Evolutionary conservation across 2,329 filamentous ascomycete genomes (phyloP), one percentile per base, ranked within the genome.

Genomic region (Xylariaceae sp.): DNA sequence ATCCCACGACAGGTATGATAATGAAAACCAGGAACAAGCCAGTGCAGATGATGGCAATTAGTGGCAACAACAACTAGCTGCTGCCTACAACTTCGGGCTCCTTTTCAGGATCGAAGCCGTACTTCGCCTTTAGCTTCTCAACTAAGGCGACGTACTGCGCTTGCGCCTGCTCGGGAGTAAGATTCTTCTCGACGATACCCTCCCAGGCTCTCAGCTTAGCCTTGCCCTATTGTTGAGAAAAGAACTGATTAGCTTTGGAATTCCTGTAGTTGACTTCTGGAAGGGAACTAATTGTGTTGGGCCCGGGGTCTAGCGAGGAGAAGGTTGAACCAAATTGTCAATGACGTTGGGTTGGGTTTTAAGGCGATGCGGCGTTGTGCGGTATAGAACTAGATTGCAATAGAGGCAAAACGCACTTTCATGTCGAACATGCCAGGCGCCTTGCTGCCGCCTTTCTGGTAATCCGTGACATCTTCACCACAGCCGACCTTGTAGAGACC

Each of bases 141-240:
- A 94, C 83, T 57, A 86, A 75, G 63, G 78, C 76, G 65, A 95
- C 80, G 74, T 96, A 96, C 68, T 80, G 76, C 70, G 83, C 78
- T 80, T 95, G 87, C 18, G 91, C 91, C 61, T 84, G 72, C 60
- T 86, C 79, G 57, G 80, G 67, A 57, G 79, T 81, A 62, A 84
- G 69, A 47, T 79, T 81, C 56, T 84, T 79, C 57, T 91, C 81
- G 66, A 83, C 80, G 58, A 84, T 66, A 68, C 84, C 80, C 73
- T 89, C 75, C 90, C 90, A 96, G 51, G 86, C 83, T 65, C 78
- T 80, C 75, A 85, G 82, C 80, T 95, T 95, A 66, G 83, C 83
- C 76, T 94, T 95, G 74, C 77, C 84, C 88, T 90, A 48, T 54
- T 19, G 21, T 42, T 7, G 7, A 3, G 37, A 36, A 45, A 29